Evolutionary conservation across 331 rosid genomes (phyloP), one percentile per base, ranked within the genome.

Genomic region (Prunus yedoensis): DNA sequence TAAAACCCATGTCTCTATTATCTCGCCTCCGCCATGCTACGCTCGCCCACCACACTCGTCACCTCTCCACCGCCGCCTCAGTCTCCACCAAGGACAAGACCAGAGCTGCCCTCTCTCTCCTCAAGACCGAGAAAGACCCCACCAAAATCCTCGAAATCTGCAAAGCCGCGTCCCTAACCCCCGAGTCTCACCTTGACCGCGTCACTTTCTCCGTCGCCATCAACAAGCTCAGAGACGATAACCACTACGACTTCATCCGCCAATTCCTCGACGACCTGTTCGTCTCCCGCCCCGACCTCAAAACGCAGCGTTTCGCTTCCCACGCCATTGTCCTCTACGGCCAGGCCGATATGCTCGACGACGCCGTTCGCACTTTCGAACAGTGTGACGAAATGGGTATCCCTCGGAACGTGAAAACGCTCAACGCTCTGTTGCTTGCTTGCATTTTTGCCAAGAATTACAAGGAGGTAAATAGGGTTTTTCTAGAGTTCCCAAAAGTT

Each of bases 251-350:
- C 66, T 82, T 69, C 15, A 82, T 94, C 78, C 88, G 85, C 56
- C 80, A 53, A 20, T 83, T 77, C 84, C 81, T 94, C 14, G 87
- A 89, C 3, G 91, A 84, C 4, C 78, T 88, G 68, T 5, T 68
- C 46, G 74, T 82, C 53, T 25, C 88, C 61, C 90, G 93, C 0
- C 87, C 91, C 50, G 94, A 94, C 75, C 92, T 91, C 58, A 71
- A 47, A 38, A 89, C 84, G 52, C 89, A 90, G 64, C 90, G 97
- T 0, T 88, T 86, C 43, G 79, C 82, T 20, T 81, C 88, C 9
- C 96, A 88, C 59, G 88, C 86, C 38, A 90, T 91, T 32, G 83
- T 87, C 38, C 92, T 91, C 27, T 94, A 87, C 41, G 97, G 98
- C 41, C 93, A 86, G 67, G 96, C 95, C 3, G 78, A 87, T 15